Evolutionary conservation across 192 early-diverging fungal species (phyloP).

Genomic region (Allomyces macrogynus): DNA sequence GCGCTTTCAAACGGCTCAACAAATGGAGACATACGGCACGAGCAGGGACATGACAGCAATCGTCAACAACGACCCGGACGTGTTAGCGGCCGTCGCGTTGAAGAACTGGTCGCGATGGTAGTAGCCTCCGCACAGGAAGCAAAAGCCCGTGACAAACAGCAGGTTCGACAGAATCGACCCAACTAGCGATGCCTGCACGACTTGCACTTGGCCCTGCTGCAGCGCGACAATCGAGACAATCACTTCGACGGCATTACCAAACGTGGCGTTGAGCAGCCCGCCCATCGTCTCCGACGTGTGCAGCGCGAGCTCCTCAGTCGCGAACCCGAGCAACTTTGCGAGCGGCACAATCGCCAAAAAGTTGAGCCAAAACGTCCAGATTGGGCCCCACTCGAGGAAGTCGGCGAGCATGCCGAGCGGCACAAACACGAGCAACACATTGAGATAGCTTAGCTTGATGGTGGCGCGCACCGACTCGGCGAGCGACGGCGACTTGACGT

Average conservation of each 20-base stretch:
- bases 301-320: conserved; percentile 63
- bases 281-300: conserved; percentile 45
- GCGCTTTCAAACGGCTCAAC: too few species aligned
- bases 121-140: conserved; percentile 65
- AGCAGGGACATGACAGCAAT: conserved; percentile 43
- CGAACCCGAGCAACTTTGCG: conserved; percentile 69
- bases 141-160: conserved; percentile 68
- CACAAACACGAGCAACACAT: conserved; percentile 49
- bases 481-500: background rate
- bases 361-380: background rate
- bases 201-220: conserved; percentile 19
- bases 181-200: conserved; percentile 46
- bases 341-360: conserved; percentile 74
- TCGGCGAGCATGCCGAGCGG: conserved; percentile 56
- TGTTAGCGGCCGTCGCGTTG: conserved; percentile 49
- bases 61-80: conserved; percentile 39
- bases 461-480: background rate
- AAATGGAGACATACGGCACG: conserved; percentile 17
- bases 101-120: conserved; percentile 41
- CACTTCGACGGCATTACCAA: conserved; percentile 50
- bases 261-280: conserved; percentile 43
- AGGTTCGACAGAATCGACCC: conserved; percentile 85
- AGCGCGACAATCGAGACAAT: conserved; percentile 35
- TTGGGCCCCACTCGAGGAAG: conserved; percentile 30
- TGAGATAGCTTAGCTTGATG: conserved; percentile 33